Base-by-base conservation (phyloP, 257 asterid genomes). In the Nicotiana tabacum region DNA sequence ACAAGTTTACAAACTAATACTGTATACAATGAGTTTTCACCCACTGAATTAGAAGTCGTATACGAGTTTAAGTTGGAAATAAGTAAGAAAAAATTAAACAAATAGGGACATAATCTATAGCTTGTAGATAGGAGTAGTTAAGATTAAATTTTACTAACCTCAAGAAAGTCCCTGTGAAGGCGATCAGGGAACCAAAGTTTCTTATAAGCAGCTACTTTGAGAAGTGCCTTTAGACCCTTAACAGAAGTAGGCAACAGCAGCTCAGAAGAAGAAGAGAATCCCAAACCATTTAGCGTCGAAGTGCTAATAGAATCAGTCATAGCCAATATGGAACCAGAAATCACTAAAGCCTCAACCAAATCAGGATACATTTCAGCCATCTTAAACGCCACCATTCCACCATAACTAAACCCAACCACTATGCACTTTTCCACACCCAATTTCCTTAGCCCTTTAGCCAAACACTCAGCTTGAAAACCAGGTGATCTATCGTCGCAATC, bases 341-440 rank as follows among this genome's bases (percentile, higher is more conserved):
- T 70, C 66, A 95, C 95, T 82, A 92, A 1, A 1, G 93, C 92
- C 81, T 82, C 88, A 61, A 95, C 97, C 88, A 92, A 53, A 17
- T 91, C 93, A 3, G 94, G 93, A 64, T 86, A 85, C 87, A 88
- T 51, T 90, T 93, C 96, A 30, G 98, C 98, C 94, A 95, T 87
- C 94, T 93, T 93, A 67, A 95, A 95, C 29, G 98, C 97, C 83
- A 95, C 98, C 98, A 93, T 92, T 32, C 98, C 98, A 12, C 98
- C 98, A 81, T 95, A 95, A 86, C 98, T 95, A 86, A 93, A 95
- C 16, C 97, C 98, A 68, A 95, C 95, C 85, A 92, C 86, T 48
- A 91, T 84, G 80, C 98, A 95, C 80, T 86, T 87, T 86, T 90
- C 96, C 1, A 95, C 53, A 0, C 98, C 95, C 60, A 95, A 86